phyloP scores from a whole-genome alignment of 2,329 filamentous ascomycete species.

The Trichoderma atrobrunneum region DNA sequence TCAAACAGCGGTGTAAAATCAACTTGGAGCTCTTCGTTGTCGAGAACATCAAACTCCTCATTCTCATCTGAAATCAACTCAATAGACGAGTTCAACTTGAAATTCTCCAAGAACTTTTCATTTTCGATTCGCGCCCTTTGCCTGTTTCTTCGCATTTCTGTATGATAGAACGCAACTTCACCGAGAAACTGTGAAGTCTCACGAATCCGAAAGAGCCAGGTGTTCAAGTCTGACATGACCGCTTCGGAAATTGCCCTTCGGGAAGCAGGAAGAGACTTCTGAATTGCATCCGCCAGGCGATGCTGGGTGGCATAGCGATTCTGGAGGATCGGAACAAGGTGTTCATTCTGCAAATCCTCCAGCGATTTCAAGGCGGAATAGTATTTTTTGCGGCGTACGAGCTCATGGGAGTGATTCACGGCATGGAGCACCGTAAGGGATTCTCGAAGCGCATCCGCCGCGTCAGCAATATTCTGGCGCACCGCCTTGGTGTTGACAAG shows the following conservation, averaged over 20 bases:
- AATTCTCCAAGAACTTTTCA: slow-evolving; percentile 71
- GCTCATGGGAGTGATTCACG: slow-evolving; percentile 90
- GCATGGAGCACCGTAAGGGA: slow-evolving; percentile 89
- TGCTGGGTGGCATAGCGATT: slow-evolving; percentile 91
- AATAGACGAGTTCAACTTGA: slow-evolving; percentile 92
- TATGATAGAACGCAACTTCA: slow-evolving; percentile 96
- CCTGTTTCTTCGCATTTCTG: slow-evolving; percentile 76
- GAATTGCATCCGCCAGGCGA: slow-evolving; percentile 91
- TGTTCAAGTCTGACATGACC: slow-evolving; percentile 95
- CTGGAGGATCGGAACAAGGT: slow-evolving; percentile 69
- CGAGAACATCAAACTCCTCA: slow-evolving; percentile 91
- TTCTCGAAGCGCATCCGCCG: slow-evolving; percentile 81
- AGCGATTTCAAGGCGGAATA: slow-evolving; percentile 91
- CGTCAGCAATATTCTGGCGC: slow-evolving; percentile 93
- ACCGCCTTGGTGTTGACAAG: slow-evolving; percentile 90
- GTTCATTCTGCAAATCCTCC: slow-evolving; percentile 94
- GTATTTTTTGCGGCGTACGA: slow-evolving; percentile 89
- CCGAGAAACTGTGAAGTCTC: slow-evolving; percentile 95
- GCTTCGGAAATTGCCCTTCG: slow-evolving; percentile 92
- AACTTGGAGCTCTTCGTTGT: slow-evolving; percentile 92
- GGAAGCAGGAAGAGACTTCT: slow-evolving; percentile 89
- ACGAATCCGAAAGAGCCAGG: slow-evolving; percentile 91
- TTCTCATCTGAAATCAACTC: slow-evolving; percentile 93
- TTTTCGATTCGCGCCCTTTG: slow-evolving; percentile 80
- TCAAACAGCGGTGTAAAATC: slow-evolving; percentile 95